A percentile compares a stretch with the other conserved stretches of the same genome.
Conservation (phyloP, 306 rosid genomes). For the Castanea sativa region DNA sequence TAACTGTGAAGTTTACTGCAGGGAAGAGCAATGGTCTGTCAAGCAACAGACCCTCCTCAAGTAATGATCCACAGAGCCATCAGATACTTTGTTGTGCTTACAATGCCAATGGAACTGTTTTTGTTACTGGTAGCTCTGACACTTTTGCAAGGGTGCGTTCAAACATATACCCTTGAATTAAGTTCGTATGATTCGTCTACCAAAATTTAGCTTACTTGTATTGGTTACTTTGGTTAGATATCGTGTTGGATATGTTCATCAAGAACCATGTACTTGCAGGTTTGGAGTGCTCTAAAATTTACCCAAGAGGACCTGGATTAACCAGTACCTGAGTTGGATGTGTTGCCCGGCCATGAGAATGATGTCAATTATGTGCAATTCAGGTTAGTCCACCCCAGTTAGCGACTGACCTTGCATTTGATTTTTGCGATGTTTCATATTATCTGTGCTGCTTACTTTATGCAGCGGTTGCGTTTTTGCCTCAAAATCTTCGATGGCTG, state of each 20-base stretch:
- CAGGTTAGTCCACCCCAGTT: constrained; percentile 52
- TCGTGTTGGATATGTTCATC: constrained; percentile 28
- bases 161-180: constrained; percentile 11
- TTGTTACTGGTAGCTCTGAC: constrained; percentile 92
- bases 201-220: constrained; percentile 22
- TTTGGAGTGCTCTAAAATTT: constrained; percentile 73
- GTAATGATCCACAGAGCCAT: constrained; percentile 52
- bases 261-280: constrained; percentile 49
- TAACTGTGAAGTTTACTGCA: constrained; percentile 36
- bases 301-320: constrained; percentile 52
- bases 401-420: neutral
- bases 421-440: constrained; percentile 15
- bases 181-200: constrained; percentile 22
- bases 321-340: constrained; percentile 73
- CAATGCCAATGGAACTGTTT: constrained; percentile 84
- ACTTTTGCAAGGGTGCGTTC: constrained; percentile 76
- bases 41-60: constrained; percentile 55
- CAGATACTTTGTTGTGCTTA: constrained; percentile 87
- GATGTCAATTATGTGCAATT: constrained; percentile 90
- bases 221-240: constrained; percentile 13
- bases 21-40: constrained; percentile 62
- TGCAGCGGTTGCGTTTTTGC: constrained; percentile 74
- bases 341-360: constrained; percentile 84
- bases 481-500: constrained; percentile 54
- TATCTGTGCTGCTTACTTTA: constrained; percentile 22